Base-by-base conservation (phyloP, 345 rosid genomes). In the Boechera stricta region DNA sequence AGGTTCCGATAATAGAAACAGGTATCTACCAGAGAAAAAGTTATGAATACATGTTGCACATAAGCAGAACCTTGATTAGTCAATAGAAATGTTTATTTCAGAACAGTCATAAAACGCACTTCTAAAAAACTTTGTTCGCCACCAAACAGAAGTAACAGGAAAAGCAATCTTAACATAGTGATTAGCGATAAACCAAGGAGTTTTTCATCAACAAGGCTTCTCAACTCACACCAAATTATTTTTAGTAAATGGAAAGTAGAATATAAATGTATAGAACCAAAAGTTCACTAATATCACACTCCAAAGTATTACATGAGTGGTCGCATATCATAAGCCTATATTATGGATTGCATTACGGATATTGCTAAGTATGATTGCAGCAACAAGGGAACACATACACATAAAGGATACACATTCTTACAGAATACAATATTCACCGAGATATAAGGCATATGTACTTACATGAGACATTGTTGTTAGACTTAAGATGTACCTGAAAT, bases 381-480 rank as follows among this genome's bases (percentile, higher is more conserved):
- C 15, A 42, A 73, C 24, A 53, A 63, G 64, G 31, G 1, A 73
- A 64, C 38, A 64, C 33, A 54, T 12, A 55, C 26, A 53, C 44
- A 64, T 2, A 73, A 42, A 44, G 18, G 28, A 52, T 62, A 62
- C 0, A 62, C 6, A 72, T 49, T 54, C 54, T 26, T 7, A 39
- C 21, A 62, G 15, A 62, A 73, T 6, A 28, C 55, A 7, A 60
- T 8, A 36, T 11, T 10, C 7, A 5, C 15, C 16, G 18, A 69
- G 15, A 51, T 56, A 60, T 77, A 62, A 42, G 12, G 11, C 35
- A 38, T 10, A 48, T 48, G 72, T 21, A 71, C 81, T 77, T 71
- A 77, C 81, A 71, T 71, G 72, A 77, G 62, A 71, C 81, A 77
- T 77, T 45, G 77, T 57, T 57, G 68, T 71, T 57, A 64, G 11